A percentile compares a stretch with the other conserved stretches of the same genome.
Evolutionary conservation across 2,329 filamentous ascomycete genomes (phyloP).

Genomic region (Pyrenophora seminiperda): DNA sequence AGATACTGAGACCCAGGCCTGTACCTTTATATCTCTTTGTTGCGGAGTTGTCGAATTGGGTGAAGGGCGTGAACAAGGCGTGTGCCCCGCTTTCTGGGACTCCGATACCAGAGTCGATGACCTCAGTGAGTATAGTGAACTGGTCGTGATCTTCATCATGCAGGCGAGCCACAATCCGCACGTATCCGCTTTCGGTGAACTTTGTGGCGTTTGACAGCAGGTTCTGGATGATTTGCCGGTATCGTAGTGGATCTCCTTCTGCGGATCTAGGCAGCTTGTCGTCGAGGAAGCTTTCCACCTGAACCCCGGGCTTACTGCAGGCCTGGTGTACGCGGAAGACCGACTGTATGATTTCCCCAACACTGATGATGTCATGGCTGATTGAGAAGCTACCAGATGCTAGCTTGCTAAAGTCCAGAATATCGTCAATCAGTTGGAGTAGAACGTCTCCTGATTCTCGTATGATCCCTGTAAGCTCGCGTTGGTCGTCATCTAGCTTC

Average conservation of each 20-base stretch:
- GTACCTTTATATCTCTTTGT: slow-evolving; percentile 62
- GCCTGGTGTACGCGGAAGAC: slow-evolving; percentile 59
- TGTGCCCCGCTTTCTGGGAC: slow-evolving; percentile 53
- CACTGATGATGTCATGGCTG: slow-evolving; percentile 58
- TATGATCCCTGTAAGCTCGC: slow-evolving; percentile 62
- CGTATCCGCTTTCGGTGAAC: slow-evolving; percentile 63
- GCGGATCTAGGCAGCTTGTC: slow-evolving; percentile 57
- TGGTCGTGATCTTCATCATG: slow-evolving; percentile 50
- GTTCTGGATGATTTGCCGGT: slow-evolving; percentile 67
- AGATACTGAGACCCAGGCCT: slow-evolving; percentile 63
- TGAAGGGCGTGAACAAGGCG: slow-evolving; percentile 62
- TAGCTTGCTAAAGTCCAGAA: slow-evolving; percentile 70
- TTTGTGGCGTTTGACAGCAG: slow-evolving; percentile 66
- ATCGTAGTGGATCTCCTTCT: slow-evolving; percentile 64
- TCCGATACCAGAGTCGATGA: slow-evolving; percentile 62
- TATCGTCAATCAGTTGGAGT: slow-evolving; percentile 67
- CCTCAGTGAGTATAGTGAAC: slow-evolving; percentile 58
- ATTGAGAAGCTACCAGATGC: slow-evolving; percentile 65
- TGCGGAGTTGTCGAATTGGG: slow-evolving; percentile 60
- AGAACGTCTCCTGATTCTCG: slow-evolving; percentile 64
- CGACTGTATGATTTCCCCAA: slow-evolving; percentile 54
- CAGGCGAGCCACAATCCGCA: slow-evolving; percentile 54
- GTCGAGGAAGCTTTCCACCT: slow-evolving; percentile 53
- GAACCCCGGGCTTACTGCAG: slow-evolving; percentile 54
- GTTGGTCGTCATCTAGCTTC: slow-evolving; percentile 58